Evolutionary conservation across 192 early-diverging fungal species (phyloP), one percentile per base, ranked within the genome.

Genomic region (Coemansia sp.): DNA sequence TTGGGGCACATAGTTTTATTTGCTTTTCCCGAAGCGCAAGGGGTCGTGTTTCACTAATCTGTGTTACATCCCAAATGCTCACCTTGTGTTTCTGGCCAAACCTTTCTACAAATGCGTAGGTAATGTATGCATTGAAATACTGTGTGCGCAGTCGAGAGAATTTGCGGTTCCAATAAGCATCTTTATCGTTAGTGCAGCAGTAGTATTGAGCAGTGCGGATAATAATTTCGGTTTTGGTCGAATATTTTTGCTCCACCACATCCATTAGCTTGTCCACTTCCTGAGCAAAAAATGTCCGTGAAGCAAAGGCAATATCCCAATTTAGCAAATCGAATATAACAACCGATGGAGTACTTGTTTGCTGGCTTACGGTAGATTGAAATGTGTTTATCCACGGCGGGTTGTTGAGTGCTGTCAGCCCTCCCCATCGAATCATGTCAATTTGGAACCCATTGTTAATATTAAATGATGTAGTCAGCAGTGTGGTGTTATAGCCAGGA

Each of bases 151-250:
- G 63, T 60, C 45, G 59, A 22, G 67, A 62, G 56, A 69, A 62
- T n/a, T 58, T 49, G 28, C 82, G 71, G 16, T 60, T 33, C 62
- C 80, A 77, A 19, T 46, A 56, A 4, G 21, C 3, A 29, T 64
- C 47, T 45, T 56, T 22, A 53, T 84, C 82, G 3, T 72, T 64
- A 10, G 71, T 77, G 47, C 82, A 84, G 58, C 82, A 84, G 59
- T 67, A 82, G 48, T 81, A 80, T 51, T 84, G 82, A 1, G 76
- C 69, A 2, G 80, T 69, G 40, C 82, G 80, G 24, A 81, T 69
- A 7, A 84, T 52, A 27, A 84, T 73, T n/a, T 54, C 56, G 0
- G 64, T 73, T 0, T 7, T 27, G 11, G 14, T 7, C 10, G 69
- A 19, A 27, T 82, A 84, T 0, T 32, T 49, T 5, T 18, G 11